Evolutionary conservation across 2,329 filamentous ascomycete genomes (phyloP).

Genomic region (Hypomyces rosellus): DNA sequence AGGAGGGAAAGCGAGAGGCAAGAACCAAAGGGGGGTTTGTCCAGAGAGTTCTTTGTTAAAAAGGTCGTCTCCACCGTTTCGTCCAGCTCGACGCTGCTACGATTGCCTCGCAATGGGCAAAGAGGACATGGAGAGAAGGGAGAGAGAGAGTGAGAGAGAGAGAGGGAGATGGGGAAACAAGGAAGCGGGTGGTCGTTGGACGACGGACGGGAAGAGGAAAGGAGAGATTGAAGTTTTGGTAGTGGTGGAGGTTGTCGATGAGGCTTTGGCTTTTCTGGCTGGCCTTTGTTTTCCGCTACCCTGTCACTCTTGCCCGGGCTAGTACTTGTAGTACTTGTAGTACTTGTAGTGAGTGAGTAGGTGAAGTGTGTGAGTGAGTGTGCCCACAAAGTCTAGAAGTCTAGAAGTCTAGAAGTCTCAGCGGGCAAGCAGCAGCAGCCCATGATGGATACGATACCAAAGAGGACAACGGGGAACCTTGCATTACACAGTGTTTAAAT

Average conservation of each 20-base stretch:
- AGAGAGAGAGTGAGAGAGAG: slow-evolving; percentile 2
- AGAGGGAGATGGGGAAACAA: slow-evolving; percentile 23
- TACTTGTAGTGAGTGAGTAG: too few relatives aligned
- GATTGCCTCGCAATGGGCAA: slow-evolving; percentile 35
- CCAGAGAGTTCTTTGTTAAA: neutral
- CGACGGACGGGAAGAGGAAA: slow-evolving; percentile 14
- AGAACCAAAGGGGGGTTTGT: slow-evolving; percentile 15
- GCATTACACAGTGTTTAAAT: neutral
- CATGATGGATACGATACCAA: too few relatives aligned
- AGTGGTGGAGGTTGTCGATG: slow-evolving; percentile 28
- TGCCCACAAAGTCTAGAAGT: neutral
- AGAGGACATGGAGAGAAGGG: slow-evolving; percentile 26
- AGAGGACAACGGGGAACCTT: neutral
- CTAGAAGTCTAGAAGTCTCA: too few relatives aligned
- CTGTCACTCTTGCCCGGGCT: slow-evolving; percentile 24
- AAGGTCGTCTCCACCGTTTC: slow-evolving; percentile 21
- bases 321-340: too few relatives aligned
- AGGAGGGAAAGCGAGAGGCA: slow-evolving; percentile 20
- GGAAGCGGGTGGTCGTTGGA: neutral
- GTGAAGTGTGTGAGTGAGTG: too few relatives aligned
- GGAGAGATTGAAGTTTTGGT: slow-evolving; percentile 19
- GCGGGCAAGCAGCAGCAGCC: too few relatives aligned
- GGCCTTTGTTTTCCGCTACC: slow-evolving; percentile 27
- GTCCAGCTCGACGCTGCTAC: slow-evolving; percentile 32
- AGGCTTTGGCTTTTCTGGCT: slow-evolving; percentile 29